These are phyloP conservation scores for Cytospora chrysosperma DNA, from an alignment of 2,329 filamentous ascomycete species.

Conservation along the genomic window DNA sequence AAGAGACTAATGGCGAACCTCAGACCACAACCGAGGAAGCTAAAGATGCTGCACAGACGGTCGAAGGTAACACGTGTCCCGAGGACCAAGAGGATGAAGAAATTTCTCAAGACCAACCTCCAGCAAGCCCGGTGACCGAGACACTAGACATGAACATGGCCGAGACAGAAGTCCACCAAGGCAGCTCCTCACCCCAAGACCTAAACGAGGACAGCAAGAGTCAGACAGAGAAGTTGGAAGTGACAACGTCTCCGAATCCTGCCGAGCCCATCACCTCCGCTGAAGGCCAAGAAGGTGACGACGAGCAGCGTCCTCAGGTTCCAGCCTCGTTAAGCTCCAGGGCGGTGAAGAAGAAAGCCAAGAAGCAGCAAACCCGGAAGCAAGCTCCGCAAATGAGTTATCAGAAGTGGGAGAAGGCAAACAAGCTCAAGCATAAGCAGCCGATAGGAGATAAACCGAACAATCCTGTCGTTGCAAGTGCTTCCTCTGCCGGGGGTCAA, in stretches of 20 bases:
- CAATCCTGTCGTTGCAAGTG: neutral
- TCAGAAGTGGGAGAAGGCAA: neutral
- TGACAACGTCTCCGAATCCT: neutral
- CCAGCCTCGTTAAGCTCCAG: neutral
- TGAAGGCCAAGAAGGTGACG: neutral
- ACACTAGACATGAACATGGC: neutral
- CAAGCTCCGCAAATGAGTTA: neutral
- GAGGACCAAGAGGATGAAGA: neutral
- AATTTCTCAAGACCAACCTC: neutral
- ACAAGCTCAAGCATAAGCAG: neutral
- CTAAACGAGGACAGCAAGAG: neutral
- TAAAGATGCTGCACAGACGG: neutral
- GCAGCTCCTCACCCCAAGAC: neutral
- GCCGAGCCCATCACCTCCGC: neutral
- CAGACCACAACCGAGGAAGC: neutral
- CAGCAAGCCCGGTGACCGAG: neutral
- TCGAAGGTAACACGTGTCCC: neutral
- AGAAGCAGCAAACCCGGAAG: neutral
- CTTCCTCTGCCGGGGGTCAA: neutral
- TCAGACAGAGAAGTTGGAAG: neutral
- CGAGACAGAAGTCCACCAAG: neutral
- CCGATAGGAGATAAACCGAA: neutral
- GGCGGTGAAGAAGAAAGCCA: neutral
- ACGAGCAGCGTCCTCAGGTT: neutral
- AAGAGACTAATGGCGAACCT: neutral